Evolutionary conservation across 2,329 filamentous ascomycete genomes (phyloP), one percentile per base, ranked within the genome.

Genomic region (Apiospora hydei): DNA sequence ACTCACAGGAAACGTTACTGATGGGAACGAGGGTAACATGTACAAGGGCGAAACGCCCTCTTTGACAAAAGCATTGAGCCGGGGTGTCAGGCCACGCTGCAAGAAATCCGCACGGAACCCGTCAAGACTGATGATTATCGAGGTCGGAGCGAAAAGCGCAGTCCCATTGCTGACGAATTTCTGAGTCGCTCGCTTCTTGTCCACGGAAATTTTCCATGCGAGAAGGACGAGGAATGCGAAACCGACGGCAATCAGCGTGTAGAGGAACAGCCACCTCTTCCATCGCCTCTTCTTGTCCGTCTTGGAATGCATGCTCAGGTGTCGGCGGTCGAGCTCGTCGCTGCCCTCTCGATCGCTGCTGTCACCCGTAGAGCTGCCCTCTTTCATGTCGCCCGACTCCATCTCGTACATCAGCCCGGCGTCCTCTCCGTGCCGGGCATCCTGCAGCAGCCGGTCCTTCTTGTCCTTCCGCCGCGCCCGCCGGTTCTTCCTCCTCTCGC

Each of bases 51-150:
- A 98, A 14, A 98, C 91, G 43, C 96, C 96, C 75, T 94, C 90
- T 73, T 90, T 88, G 74, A 98, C 86, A 75, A 99, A 92, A 2
- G 91, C 88, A 76, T 91, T 94, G 11, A 99, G 85, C 1, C 92
- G 91, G 0, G 96, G 96, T 0, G 96, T 98, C 44, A 98, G 84
- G 0, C 92, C 92, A 18, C 95, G 91, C 74, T 93, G 89, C 53
- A 99, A 85, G 78, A 98, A 98, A 80, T 98, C 96, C 26, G 96
- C 96, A 21, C 96, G 92, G 84, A 99, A 98, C 4, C 96, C 96
- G 82, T 99, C 96, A 24, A 99, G 88, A 66, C 95, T 98, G 79
- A 99, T 93, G 70, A 98, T 87, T 72, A 99, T 93, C 1, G 96
- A 98, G 0, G 96, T 99, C 0, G 95, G 95, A 13, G 91, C 92